phyloP scores from a whole-genome alignment of 768 basidiomycete genomes.

The Lanmaoa rubissima region DNA sequence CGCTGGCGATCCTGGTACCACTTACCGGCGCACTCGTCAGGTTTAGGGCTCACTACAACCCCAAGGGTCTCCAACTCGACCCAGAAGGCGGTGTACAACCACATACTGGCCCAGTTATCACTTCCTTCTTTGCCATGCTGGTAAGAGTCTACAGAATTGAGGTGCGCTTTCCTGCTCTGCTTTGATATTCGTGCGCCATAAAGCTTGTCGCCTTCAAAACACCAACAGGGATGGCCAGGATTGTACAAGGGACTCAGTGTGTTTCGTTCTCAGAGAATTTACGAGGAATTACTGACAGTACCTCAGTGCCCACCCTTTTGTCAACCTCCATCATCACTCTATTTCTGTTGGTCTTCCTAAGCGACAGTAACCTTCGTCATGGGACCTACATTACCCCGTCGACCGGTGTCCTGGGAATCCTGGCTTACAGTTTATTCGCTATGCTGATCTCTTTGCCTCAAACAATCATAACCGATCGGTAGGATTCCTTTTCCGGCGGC shows the following conservation, averaged over 20 bases:
- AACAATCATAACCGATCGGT: constrained; percentile 77
- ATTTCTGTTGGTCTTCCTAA: constrained; percentile 56
- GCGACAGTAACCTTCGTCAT: constrained; percentile 57
- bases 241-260: constrained; percentile 78
- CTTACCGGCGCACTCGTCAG: constrained; percentile 70
- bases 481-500: constrained; percentile 17
- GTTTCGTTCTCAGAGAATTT: constrained; percentile 16
- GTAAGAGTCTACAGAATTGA: constrained; percentile 68
- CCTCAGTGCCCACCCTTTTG: constrained; percentile 48
- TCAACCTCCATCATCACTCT: constrained; percentile 54
- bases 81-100: constrained; percentile 72
- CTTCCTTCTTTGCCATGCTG: constrained; percentile 74
- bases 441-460: constrained; percentile 69
- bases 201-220: not conserved
- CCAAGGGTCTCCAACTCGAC: constrained; percentile 79
- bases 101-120: constrained; percentile 75
- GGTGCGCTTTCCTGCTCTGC: constrained; percentile 38
- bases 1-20: constrained; percentile 57
- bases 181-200: not conserved
- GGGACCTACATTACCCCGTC: constrained; percentile 65
- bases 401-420: constrained; percentile 56
- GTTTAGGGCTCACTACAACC: constrained; percentile 83
- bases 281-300: constrained; percentile 39
- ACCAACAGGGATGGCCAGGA: constrained; percentile 59
- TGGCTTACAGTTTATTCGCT: constrained; percentile 62